Conservation (phyloP, 2,329 filamentous ascomycete species). For the Parascedosporium putredinis region DNA sequence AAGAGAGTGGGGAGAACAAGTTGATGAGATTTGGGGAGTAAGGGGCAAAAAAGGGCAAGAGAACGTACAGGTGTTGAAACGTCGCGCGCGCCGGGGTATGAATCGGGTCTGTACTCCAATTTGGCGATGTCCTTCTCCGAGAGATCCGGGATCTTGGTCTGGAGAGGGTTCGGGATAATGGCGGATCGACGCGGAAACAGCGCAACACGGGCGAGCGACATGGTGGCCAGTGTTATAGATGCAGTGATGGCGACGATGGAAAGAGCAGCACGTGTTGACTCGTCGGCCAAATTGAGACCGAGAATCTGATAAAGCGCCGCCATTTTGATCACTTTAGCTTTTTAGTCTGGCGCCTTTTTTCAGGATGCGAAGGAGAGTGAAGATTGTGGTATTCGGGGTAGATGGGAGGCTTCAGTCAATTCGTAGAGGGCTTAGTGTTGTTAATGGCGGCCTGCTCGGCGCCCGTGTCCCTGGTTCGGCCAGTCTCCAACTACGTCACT, state of each 20-base stretch:
- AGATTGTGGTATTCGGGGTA: not conserved
- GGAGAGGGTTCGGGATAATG: constrained; percentile 34
- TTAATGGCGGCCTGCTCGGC: no score
- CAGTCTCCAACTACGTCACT: no score
- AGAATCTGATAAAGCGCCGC: not conserved
- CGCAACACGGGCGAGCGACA: constrained; percentile 22
- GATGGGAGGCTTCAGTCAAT: no score
- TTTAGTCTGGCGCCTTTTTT: not conserved
- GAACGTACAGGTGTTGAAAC: constrained; percentile 51
- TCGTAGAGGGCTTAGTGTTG: no score
- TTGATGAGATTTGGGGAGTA: no score
- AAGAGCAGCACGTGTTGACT: constrained; percentile 1
- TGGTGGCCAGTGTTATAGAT: constrained; percentile 28
- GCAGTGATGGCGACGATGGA: constrained; percentile 27
- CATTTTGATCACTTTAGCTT: not conserved
- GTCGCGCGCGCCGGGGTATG: constrained; percentile 63
- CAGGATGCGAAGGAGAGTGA: no score
- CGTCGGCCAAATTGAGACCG: not conserved
- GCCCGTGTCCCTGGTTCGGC: no score
- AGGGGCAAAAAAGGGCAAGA: no score
- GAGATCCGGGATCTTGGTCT: constrained; percentile 25
- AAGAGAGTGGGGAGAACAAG: no score
- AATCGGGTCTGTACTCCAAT: constrained; percentile 53
- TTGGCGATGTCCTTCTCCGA: constrained; percentile 25
- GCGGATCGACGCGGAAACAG: constrained; percentile 30